Evolutionary conservation across 768 basidiomycete genomes (phyloP), one percentile per base, ranked within the genome.

Genomic region (Epithele typhae): DNA sequence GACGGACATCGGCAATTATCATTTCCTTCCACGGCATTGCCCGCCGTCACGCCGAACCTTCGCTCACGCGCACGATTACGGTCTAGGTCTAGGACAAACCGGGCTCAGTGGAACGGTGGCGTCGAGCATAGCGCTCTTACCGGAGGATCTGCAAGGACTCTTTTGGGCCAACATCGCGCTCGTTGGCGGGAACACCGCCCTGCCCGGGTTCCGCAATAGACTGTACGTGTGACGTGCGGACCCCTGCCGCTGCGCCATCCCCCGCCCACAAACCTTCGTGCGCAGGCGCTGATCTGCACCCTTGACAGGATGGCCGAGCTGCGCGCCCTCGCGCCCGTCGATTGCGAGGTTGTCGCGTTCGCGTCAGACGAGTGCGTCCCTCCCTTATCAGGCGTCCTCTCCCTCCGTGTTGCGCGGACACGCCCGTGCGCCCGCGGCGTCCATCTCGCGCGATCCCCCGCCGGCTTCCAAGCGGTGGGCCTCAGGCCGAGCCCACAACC

Each of bases 81-180:
- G 7, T 27, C 19, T 57, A 81, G 94, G 92, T 6, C 64, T 97
- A 34, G 77, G 83, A 10, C 93, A 96, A 59, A 73, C 79, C 15
- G 94, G 94, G 2, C 67, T 98, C 23, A 72, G 90, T 27, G 77
- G 75, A 45, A 81, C 84, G 10, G 79, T 97, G 49, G 85, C 87
- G 33, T 62, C 76, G 45, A 85, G 85, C 47, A 92, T 98, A 59
- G 72, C 77, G 0, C 66, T 77, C 24, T 78, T 97, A 49, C 90
- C 91, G 0, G 69, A 75, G 41, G 91, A 94, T 57, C 57, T 94
- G 21, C 89, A 84, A 55, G 93, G 91, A 25, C 81, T 98, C 85
- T 96, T 92, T 66, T 98, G 92, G 92, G 81, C 82, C 25, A 91
- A 97, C 64, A 92, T 98, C 51, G 88, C 87, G 11, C 67, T 95